Conservation (phyloP, 495 filamentous ascomycete genomes). For the Cairneyella variabilis region DNA sequence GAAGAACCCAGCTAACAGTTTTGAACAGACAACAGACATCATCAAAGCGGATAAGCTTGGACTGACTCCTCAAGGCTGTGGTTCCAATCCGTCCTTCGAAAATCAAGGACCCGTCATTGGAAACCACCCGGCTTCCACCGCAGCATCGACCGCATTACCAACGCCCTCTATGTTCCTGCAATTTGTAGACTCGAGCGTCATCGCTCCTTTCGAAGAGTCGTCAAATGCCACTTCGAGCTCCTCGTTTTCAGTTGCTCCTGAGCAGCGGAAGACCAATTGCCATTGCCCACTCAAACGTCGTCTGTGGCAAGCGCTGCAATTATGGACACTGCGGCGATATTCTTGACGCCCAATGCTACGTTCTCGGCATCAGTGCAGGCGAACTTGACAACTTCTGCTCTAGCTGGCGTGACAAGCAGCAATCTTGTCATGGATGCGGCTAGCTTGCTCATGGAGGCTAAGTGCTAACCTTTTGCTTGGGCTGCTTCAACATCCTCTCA, state of each 20-base stretch:
- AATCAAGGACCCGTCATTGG: neutral
- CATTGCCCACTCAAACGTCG: neutral
- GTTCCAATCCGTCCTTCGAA: neutral
- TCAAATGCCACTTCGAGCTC: too few species aligned
- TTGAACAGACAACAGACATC: constrained; percentile 40
- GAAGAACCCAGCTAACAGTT: too few species aligned
- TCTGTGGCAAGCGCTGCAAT: neutral
- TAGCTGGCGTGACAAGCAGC: too few species aligned
- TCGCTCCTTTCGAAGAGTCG: too few species aligned
- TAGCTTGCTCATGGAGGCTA: too few species aligned
- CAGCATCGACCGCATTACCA: neutral
- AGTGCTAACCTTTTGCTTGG: too few species aligned
- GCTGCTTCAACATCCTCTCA: too few species aligned
- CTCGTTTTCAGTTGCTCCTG: too few species aligned
- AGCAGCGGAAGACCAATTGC: neutral
- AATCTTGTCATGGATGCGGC: too few species aligned
- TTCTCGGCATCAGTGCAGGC: neutral
- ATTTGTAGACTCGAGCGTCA: too few species aligned
- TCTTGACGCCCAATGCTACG: neutral
- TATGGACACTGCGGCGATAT: neutral
- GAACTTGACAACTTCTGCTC: neutral
- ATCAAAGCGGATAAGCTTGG: constrained; percentile 37
- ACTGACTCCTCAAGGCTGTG: neutral
- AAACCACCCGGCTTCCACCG: neutral
- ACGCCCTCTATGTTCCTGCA: neutral